Base-by-base conservation (phyloP, 306 rosid genomes). In the Spatholobus suberectus region DNA sequence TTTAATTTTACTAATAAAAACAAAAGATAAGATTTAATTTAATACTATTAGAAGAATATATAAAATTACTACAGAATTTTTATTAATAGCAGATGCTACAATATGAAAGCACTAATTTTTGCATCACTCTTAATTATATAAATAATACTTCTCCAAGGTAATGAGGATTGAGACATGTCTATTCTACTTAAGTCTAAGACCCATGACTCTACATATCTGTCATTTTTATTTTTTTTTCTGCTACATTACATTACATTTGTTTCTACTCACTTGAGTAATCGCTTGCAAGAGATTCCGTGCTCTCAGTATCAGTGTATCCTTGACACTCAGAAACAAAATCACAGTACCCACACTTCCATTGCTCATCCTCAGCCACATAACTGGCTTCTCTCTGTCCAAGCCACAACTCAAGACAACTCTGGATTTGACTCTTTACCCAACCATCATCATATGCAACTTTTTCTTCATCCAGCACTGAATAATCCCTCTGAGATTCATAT, bases 401-500 rank as follows among this genome's bases (percentile, higher is more conserved):
- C 98, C 97, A 95, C 78, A 95, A 91, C 86, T 89, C 88, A 11
- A 91, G 89, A 76, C 89, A 76, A 41, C 1, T 18, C 12, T 61
- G 17, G 61, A 95, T 79, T 80, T 87, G 85, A 41, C 47, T 68
- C 84, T 81, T 81, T 35, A 93, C 76, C 97, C 93, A 93, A 75
- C 59, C 82, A 15, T 51, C 44, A 73, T 91, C 85, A 47, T 90
- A 87, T 13, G 78, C 41, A 77, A 90, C 90, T 49, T 75, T 81
- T 76, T 88, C 92, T 89, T 91, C 95, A 69, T 84, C 86, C 24
- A 95, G 82, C 70, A 95, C 10, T 32, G 95, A 89, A 35, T 85
- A 78, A 57, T 93, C 97, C 41, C 66, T 89, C 73, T 92, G 95
- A 49, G 78, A 90, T 81, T 95, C 94, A 2, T 93, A 95, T 85